Evolutionary conservation across 2,329 filamentous ascomycete genomes (phyloP).

Genomic region (Ophiostoma sp.): DNA sequence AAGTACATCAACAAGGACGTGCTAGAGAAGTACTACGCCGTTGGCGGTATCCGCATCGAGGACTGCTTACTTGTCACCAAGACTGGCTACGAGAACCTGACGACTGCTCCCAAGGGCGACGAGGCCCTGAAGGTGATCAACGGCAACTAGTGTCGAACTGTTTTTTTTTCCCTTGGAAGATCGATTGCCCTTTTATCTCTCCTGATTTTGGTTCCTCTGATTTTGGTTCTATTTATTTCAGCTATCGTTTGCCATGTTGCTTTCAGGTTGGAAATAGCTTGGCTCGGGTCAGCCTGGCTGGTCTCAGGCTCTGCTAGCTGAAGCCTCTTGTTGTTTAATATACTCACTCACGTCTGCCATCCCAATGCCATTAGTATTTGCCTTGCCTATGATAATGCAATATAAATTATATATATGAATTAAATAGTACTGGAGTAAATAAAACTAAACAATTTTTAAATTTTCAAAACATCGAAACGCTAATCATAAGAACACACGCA

Average conservation of each 20-base stretch:
- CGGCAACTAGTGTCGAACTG: conserved; percentile 24
- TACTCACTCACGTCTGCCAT: background rate
- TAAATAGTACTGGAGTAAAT: background rate
- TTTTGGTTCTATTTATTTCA: background rate
- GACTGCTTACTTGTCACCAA: conserved; percentile 80
- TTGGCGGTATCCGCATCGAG: conserved; percentile 90
- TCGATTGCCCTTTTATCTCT: background rate
- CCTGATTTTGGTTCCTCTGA: background rate
- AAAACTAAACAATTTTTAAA: background rate
- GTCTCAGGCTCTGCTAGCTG: background rate
- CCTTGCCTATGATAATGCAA: too few relatives aligned
- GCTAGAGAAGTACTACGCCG: conserved; percentile 63
- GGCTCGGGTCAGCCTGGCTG: background rate
- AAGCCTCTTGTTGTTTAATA: background rate
- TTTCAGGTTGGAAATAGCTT: background rate
- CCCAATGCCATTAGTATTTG: too few relatives aligned
- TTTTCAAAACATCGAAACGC: background rate
- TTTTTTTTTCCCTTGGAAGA: background rate
- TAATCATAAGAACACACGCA: background rate
- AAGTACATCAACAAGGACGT: conserved; percentile 61
- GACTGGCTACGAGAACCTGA: conserved; percentile 76
- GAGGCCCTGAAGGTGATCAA: conserved; percentile 62
- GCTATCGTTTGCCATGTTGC: background rate
- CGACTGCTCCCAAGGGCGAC: conserved; percentile 68
- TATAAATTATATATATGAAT: too few relatives aligned